Percentiles rank a stretch among this genome's conserved stretches.
These are phyloP conservation scores for Amauroascus verrucosus DNA, from an alignment of 2,329 filamentous ascomycete species.

Conservation along the genomic window DNA sequence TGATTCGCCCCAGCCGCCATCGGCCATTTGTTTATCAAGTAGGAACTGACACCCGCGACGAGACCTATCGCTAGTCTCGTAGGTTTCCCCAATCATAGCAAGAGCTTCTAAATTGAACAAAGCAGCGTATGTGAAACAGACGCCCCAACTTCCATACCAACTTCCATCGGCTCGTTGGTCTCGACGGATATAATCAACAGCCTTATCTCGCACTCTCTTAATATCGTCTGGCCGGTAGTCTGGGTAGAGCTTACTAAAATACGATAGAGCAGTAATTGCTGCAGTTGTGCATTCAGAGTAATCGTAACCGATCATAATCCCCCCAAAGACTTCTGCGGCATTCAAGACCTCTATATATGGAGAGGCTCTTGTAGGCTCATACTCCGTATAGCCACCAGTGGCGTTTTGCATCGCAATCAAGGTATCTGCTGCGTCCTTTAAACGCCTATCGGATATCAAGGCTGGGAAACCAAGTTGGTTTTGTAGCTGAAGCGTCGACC, in stretches of 20 bases:
- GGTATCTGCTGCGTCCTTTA: slow-evolving; percentile 83
- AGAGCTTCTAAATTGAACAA: slow-evolving; percentile 94
- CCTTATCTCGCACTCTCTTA: slow-evolving; percentile 56
- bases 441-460: slow-evolving; percentile 62
- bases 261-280: slow-evolving; percentile 72
- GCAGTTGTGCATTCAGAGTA: slow-evolving; percentile 97
- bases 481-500: slow-evolving; percentile 76
- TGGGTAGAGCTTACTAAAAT: slow-evolving; percentile 74
- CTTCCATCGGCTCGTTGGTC: slow-evolving; percentile 72
- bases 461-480: slow-evolving; percentile 63
- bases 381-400: slow-evolving; percentile 78
- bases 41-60: slow-evolving; percentile 76
- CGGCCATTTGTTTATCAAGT: slow-evolving; percentile 68
- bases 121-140: slow-evolving; percentile 93
- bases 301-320: slow-evolving; percentile 98
- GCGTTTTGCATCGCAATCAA: slow-evolving; percentile 83
- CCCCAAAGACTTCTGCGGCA: slow-evolving; percentile 89
- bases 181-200: slow-evolving; percentile 71
- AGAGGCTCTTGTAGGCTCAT: slow-evolving; percentile 72
- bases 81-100: slow-evolving; percentile 69
- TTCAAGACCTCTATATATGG: slow-evolving; percentile 76
- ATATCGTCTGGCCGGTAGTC: slow-evolving; percentile 71
- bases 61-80: slow-evolving; percentile 59
- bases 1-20: slow-evolving; percentile 95
- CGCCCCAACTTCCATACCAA: slow-evolving; percentile 97